Evolutionary conservation across 768 basidiomycete genomes (phyloP).

Genomic region (Boletus subparvulus): DNA sequence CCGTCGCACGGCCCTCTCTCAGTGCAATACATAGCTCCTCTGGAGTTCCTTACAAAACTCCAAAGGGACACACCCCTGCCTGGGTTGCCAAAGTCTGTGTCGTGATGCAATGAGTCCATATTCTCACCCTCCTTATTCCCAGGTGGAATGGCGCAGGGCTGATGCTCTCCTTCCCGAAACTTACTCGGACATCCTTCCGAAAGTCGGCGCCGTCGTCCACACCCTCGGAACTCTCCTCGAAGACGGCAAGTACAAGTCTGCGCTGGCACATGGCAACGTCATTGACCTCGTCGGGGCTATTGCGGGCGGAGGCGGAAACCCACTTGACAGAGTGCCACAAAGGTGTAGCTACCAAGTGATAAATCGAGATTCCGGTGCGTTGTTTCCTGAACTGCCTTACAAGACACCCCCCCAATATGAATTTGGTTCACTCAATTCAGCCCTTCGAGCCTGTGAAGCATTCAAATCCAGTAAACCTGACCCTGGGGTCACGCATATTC

Average conservation of each 20-base stretch:
- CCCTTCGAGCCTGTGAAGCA: conserved; percentile 74
- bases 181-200: conserved; percentile 66
- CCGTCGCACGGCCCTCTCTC: not conserved
- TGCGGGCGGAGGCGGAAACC: conserved; percentile 49
- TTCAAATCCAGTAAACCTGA: conserved; percentile 52
- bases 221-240: conserved; percentile 91
- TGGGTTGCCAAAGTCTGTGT: conserved; percentile 74
- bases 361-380: conserved; percentile 88
- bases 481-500: conserved; percentile 30
- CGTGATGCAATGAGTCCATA: not conserved
- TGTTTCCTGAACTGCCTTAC: conserved; percentile 9
- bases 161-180: conserved; percentile 77
- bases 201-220: conserved; percentile 81
- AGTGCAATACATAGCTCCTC: conserved; percentile 60
- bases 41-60: conserved; percentile 79
- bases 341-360: conserved; percentile 68
- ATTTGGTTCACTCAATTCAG: conserved; percentile 37
- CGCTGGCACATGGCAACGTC: conserved; percentile 59
- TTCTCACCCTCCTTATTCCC: conserved; percentile 12
- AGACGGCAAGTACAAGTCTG: conserved; percentile 74
- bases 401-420: conserved; percentile 5
- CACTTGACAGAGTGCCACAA: conserved; percentile 49
- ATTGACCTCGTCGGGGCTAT: conserved; percentile 50
- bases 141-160: conserved; percentile 89
- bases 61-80: conserved; percentile 86